phyloP scores from a whole-genome alignment of 257 asterid species.

The Gentiana dahurica region DNA sequence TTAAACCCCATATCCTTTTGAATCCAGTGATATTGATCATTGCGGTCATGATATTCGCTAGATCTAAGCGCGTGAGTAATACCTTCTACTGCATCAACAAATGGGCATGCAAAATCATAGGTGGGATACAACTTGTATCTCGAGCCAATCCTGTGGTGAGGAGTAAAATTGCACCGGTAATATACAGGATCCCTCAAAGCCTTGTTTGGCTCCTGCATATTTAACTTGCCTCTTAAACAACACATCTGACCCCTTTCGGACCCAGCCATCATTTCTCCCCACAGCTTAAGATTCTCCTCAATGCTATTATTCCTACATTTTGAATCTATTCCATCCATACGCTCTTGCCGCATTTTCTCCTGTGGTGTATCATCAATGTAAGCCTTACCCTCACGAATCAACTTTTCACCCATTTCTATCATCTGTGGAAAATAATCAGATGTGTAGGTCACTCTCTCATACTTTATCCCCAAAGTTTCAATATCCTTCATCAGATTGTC shows the following conservation, averaged over 20 bases:
- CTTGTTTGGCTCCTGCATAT: conserved; percentile 92
- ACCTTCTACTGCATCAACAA: conserved; percentile 86
- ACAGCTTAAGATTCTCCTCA: conserved; percentile 64
- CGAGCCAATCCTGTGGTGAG: conserved; percentile 89
- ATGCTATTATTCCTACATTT: conserved; percentile 45
- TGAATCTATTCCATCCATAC: conserved; percentile 86
- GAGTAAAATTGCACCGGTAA: conserved; percentile 88
- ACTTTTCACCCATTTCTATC: conserved; percentile 85
- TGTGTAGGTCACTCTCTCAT: conserved; percentile 67
- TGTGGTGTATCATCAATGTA: conserved; percentile 85
- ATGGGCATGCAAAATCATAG: conserved; percentile 93
- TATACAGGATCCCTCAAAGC: conserved; percentile 92
- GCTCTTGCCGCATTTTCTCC: conserved; percentile 74
- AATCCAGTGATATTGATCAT: conserved; percentile 83
- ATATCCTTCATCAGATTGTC: conserved; percentile 82
- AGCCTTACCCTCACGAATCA: conserved; percentile 73
- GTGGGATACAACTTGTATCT: conserved; percentile 77
- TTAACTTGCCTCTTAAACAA: conserved; percentile 77
- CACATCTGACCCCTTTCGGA: conserved; percentile 75
- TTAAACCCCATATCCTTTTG: conserved; percentile 83
- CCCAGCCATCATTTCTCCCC: conserved; percentile 96
- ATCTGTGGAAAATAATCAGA: conserved; percentile 81
- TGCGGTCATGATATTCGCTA: conserved; percentile 93
- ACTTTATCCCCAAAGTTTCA: conserved; percentile 68
- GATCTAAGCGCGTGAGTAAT: conserved; percentile 94